Evolutionary conservation across 495 filamentous ascomycete genomes (phyloP).

Genomic region (Podospora didyma): DNA sequence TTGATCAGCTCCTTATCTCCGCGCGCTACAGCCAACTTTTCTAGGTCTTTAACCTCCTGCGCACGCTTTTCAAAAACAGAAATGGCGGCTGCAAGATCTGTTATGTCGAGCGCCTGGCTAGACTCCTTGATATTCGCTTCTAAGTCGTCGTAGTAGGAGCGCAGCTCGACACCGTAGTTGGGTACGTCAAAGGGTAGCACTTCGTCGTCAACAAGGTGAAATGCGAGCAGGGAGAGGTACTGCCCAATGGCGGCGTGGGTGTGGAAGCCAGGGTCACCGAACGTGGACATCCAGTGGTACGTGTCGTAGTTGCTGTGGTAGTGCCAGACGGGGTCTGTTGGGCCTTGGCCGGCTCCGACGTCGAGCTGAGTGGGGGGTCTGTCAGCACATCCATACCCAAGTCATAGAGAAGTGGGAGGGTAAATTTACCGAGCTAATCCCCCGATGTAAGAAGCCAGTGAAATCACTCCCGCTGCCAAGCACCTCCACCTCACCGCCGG

Average conservation of each 20-base stretch:
- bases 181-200: constrained; percentile 70
- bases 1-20: constrained; percentile 58
- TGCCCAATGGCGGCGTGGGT: constrained; percentile 72
- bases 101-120: too few relatives aligned
- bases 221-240: constrained; percentile 66
- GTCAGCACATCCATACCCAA: neutral
- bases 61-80: too few relatives aligned
- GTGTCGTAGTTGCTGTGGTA: constrained; percentile 84
- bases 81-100: too few relatives aligned
- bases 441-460: constrained; percentile 78
- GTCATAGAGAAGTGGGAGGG: constrained; percentile 8
- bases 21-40: constrained; percentile 55
- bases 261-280: constrained; percentile 71
- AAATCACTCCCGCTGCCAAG: constrained; percentile 82
- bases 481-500: constrained; percentile 53
- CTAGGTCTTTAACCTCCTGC: too few relatives aligned
- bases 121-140: constrained; percentile 12
- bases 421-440: constrained; percentile 68
- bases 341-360: constrained; percentile 60
- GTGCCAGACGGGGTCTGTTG: constrained; percentile 51
- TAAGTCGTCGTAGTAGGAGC: constrained; percentile 59
- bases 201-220: constrained; percentile 71
- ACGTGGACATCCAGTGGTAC: constrained; percentile 74
- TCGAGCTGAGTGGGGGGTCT: constrained; percentile 49
- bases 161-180: constrained; percentile 61